Base-by-base conservation (phyloP, 2,329 filamentous ascomycete genomes). In the Aspergillus eucalypticola region DNA sequence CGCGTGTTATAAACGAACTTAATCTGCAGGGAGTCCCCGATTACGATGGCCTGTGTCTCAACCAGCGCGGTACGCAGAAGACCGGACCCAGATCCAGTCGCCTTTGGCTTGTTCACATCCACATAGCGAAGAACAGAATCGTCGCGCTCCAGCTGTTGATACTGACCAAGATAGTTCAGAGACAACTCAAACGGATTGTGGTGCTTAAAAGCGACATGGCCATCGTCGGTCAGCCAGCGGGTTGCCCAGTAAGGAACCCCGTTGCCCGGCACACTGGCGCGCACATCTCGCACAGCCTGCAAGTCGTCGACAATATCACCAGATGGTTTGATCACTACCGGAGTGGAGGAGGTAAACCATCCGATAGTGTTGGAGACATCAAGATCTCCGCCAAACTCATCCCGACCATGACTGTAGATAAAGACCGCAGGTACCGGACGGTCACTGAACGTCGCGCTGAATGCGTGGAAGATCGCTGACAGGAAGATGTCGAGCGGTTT, bases 21-120 rank as follows among this genome's bases (percentile, higher is more conserved):
- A 1, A 50, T 50, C 15, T 50, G 46, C n/a, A 50, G 25, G 15
- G 25, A 17, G 25, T 50, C 46, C 0, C 46, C 46, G 7, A 50
- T 29, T 5, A 50, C 46, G 11, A 50, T 50, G 8, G 46, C 46
- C n/a, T 50, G 46, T 0, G 46, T 50, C 15, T 50, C 46, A 15
- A 50, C 46, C 46, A 50, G 25, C 46, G 46, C 46, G 15, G 46
- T 76, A 76, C 54, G 80, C 84, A 61, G 80, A 82, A 29, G 79
- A 81, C 53, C 69, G 69, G 19, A 73, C 73, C 17, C 52, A 49
- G 71, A 72, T 23, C 56, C 49, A 51, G 46, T 50, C 8, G 46
- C 46, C 46, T 50, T 50, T n/a, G 46, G 46, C 46, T 50, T 50
- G 15, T 50, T 29, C 7, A 50, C 46, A 2, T 50, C 46, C 15